These are phyloP conservation scores for Purshia tridentata DNA, from an alignment of 306 rosid genomes.

Conservation along the genomic window DNA sequence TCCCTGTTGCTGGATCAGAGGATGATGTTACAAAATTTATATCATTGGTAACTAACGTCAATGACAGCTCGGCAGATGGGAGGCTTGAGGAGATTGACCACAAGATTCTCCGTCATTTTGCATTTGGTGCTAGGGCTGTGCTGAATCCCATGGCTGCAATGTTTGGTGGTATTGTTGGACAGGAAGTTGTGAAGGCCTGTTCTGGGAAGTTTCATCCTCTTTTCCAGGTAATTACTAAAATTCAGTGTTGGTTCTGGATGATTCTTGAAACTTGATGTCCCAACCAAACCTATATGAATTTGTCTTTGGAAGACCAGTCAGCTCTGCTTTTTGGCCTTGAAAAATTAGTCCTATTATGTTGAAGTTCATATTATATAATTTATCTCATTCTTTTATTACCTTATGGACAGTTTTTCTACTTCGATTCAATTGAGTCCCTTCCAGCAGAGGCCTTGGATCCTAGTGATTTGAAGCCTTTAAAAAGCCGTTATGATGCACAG, in stretches of 20 bases:
- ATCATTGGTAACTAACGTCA: slow-evolving; percentile 13
- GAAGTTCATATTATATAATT: neutral
- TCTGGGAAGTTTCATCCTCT: slow-evolving; percentile 31
- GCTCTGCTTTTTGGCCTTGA: neutral
- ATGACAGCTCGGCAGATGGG: slow-evolving; percentile 22
- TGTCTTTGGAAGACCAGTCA: neutral
- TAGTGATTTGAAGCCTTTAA: slow-evolving; percentile 25
- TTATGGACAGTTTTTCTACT: slow-evolving; percentile 25
- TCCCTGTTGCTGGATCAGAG: slow-evolving; percentile 26
- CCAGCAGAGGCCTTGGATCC: slow-evolving; percentile 15
- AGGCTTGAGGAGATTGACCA: slow-evolving; percentile 24
- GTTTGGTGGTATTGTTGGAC: slow-evolving; percentile 35
- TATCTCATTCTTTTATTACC: neutral
- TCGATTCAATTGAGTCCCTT: slow-evolving; percentile 27
- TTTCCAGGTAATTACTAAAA: slow-evolving; percentile 21
- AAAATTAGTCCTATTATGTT: neutral
- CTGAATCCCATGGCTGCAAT: slow-evolving; percentile 32
- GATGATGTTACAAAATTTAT: slow-evolving; percentile 22
- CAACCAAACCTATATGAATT: neutral
- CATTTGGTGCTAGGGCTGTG: slow-evolving; percentile 33
- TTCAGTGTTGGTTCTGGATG: neutral
- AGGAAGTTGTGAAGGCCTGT: slow-evolving; percentile 30
- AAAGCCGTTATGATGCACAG: slow-evolving; percentile 32
- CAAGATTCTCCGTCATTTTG: slow-evolving; percentile 21
- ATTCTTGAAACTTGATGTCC: neutral